A percentile compares a stretch with the other conserved stretches of the same genome.
These are phyloP conservation scores for Globisporangium yorkense DNA, from an alignment of 352 stramenopile species.

Conservation along the genomic window DNA sequence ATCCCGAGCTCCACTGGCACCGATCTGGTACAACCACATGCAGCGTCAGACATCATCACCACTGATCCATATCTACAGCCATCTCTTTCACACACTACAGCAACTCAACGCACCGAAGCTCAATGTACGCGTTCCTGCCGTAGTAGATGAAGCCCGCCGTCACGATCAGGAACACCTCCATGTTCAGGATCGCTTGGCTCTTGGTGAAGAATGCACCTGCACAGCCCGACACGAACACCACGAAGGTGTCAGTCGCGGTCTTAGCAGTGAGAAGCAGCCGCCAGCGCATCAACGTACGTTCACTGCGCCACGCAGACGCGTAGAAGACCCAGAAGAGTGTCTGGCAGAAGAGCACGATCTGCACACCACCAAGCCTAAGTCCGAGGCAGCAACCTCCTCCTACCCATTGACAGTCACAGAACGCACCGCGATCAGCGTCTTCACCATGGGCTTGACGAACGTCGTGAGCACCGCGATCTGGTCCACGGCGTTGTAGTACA, in stretches of 20 bases:
- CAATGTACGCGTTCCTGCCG: conserved; percentile 71
- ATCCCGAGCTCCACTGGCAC: conserved; percentile 80
- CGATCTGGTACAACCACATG: conserved; percentile 23
- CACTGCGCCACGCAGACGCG: conserved; percentile 57
- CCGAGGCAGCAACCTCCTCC: not conserved
- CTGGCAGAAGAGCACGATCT: conserved; percentile 61
- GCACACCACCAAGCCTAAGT: not conserved
- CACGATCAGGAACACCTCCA: conserved; percentile 77
- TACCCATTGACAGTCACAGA: not conserved
- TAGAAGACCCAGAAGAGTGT: conserved; percentile 76
- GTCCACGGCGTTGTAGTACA: conserved; percentile 87
- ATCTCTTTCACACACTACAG: no score
- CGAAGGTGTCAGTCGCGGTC: not conserved
- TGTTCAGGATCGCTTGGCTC: conserved; percentile 74
- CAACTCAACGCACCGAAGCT: conserved; percentile 41
- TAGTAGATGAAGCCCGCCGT: conserved; percentile 73
- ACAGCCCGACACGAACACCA: not conserved
- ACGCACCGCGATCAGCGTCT: conserved; percentile 51
- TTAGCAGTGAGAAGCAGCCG: not conserved
- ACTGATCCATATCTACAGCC: not conserved
- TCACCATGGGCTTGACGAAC: conserved; percentile 67
- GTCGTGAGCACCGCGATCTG: conserved; percentile 50
- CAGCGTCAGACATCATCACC: not conserved
- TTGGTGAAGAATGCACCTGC: conserved; percentile 76
- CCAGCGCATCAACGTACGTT: conserved; percentile 35